Evolutionary conservation across 192 early-diverging fungal species (phyloP).

Genomic region (Backusella macrospora): DNA sequence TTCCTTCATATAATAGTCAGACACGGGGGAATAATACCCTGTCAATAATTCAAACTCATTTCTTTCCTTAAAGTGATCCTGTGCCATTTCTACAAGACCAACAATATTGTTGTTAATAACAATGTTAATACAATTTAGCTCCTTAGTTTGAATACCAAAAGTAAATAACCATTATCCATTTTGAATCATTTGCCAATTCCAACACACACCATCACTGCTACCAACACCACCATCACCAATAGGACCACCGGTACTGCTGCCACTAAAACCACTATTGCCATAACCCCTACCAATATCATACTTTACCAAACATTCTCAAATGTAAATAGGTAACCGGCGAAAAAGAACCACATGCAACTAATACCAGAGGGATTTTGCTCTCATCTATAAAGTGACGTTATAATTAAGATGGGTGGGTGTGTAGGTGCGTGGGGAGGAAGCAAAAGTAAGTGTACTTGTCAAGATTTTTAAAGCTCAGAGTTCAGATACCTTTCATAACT

Average conservation of each 20-base stretch:
- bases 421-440: background rate
- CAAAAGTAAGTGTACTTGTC: background rate
- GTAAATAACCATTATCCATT: background rate
- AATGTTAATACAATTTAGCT: background rate
- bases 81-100: constrained; percentile 81
- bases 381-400: constrained; percentile 47
- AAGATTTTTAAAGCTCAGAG: no score
- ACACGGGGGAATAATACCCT: constrained; percentile 97
- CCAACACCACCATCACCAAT: no score
- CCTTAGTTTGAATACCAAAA: background rate
- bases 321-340: constrained; percentile 98
- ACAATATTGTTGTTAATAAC: background rate
- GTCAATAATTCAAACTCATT: constrained; percentile 86
- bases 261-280: background rate
- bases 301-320: constrained; percentile 97
- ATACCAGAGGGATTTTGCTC: constrained; percentile 78
- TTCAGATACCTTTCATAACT: constrained; percentile 19
- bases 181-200: background rate
- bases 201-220: background rate
- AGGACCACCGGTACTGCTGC: no score
- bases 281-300: background rate
- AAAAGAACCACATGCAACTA: constrained; percentile 97
- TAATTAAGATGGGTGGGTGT: no score
- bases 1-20: constrained; percentile 91
- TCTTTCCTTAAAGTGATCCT: constrained; percentile 80